Evolutionary conservation across 2,329 filamentous ascomycete genomes (phyloP).

Genomic region (Aspergillus thermomutatus): DNA sequence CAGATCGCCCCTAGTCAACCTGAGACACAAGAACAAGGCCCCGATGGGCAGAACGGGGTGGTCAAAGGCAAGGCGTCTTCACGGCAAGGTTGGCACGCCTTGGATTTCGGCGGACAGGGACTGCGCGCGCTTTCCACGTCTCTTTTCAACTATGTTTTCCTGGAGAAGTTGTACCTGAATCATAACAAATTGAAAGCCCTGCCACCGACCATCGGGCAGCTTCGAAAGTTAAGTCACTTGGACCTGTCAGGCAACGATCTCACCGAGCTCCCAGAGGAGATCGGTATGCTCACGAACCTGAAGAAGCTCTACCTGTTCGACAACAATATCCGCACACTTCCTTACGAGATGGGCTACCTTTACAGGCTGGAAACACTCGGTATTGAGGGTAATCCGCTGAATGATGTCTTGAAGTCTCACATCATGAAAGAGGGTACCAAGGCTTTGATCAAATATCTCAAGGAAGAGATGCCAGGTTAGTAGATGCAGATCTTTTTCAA

Average conservation of each 20-base stretch:
- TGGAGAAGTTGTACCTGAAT: constrained; percentile 88
- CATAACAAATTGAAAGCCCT: constrained; percentile 83
- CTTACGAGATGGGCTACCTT: constrained; percentile 82
- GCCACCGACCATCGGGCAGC: constrained; percentile 75
- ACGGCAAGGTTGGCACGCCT: constrained; percentile 82
- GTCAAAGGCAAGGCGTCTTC: constrained; percentile 54
- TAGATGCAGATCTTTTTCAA: constrained; percentile 11
- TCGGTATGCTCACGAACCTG: constrained; percentile 94
- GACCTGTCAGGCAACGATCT: constrained; percentile 89
- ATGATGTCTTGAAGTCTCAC: constrained; percentile 71
- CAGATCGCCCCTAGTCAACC: constrained; percentile 47
- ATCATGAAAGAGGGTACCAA: constrained; percentile 86
- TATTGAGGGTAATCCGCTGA: constrained; percentile 85
- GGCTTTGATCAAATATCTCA: constrained; percentile 75
- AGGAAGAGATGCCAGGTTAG: constrained; percentile 81
- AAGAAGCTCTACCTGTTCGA: constrained; percentile 84
- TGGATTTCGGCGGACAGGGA: constrained; percentile 96
- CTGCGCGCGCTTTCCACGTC: constrained; percentile 74
- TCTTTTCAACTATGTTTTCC: constrained; percentile 83
- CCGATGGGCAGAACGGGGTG: constrained; percentile 63
- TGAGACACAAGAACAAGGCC: constrained; percentile 46
- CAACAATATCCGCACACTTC: constrained; percentile 79
- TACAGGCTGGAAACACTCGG: constrained; percentile 86
- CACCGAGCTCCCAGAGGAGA: constrained; percentile 75
- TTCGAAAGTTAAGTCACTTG: constrained; percentile 76